phyloP scores from a whole-genome alignment of 352 stramenopile species.

The Pythium grandisporangium region DNA sequence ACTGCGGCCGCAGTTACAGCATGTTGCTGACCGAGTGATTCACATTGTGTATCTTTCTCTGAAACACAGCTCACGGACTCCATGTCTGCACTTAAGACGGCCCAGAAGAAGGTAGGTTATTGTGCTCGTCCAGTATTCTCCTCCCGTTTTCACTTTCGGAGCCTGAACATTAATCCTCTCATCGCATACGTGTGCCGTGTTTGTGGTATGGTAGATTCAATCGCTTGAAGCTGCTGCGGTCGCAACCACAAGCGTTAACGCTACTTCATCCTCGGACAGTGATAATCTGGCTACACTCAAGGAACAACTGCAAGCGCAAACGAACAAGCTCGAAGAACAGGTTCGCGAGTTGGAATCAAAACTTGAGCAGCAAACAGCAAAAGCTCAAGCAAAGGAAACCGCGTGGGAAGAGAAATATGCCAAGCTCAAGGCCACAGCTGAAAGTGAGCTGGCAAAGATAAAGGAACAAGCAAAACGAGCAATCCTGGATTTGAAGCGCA shows the following conservation, averaged over 20 bases:
- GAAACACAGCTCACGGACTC: too few relatives aligned
- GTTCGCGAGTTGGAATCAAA: slow-evolving; percentile 24
- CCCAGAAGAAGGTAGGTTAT: slow-evolving; percentile 66
- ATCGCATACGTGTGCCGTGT: neutral
- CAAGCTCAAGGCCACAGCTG: slow-evolving; percentile 70
- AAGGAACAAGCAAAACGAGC: slow-evolving; percentile 86
- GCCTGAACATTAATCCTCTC: neutral
- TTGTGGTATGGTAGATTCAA: neutral
- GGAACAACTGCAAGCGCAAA: slow-evolving; percentile 29
- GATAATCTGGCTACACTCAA: slow-evolving; percentile 32
- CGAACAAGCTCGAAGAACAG: slow-evolving; percentile 27
- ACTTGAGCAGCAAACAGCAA: slow-evolving; percentile 43
- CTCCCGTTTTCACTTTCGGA: neutral
- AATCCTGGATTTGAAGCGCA: slow-evolving; percentile 77
- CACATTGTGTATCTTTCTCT: too few relatives aligned
- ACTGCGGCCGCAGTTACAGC: too few relatives aligned
- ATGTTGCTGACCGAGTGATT: too few relatives aligned
- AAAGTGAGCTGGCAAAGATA: slow-evolving; percentile 70
- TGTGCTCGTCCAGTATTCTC: neutral
- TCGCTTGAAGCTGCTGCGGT: slow-evolving; percentile 6
- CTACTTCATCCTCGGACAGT: slow-evolving; percentile 22
- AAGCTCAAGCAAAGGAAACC: slow-evolving; percentile 29
- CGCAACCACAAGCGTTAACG: too few relatives aligned
- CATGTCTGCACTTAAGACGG: slow-evolving; percentile 13
- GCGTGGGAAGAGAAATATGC: slow-evolving; percentile 57